phyloP scores from a whole-genome alignment of 106 monocot genomes.

The Allium fistulosum region DNA sequence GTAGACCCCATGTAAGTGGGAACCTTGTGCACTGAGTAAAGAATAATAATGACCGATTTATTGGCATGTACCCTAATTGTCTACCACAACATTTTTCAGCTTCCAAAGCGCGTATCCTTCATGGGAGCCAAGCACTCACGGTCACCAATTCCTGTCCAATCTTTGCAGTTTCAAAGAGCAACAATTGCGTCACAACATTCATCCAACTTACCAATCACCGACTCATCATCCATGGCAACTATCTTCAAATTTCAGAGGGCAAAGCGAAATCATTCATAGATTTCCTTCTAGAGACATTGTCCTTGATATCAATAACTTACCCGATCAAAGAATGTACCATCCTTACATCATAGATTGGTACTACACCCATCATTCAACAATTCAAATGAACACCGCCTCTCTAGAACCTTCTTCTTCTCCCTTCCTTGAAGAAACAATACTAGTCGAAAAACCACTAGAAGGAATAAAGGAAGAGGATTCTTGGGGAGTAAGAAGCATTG shows the following conservation, averaged over 20 bases:
- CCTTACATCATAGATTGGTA: slow-evolving; percentile 67
- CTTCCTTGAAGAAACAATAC: not conserved
- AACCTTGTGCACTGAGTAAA: too few relatives aligned
- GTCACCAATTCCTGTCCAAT: slow-evolving; percentile 39
- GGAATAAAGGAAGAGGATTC: slow-evolving; percentile 17
- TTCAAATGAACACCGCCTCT: not conserved
- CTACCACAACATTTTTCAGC: slow-evolving; percentile 23
- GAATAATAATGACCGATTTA: too few relatives aligned
- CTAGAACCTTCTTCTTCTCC: not conserved
- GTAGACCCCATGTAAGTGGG: too few relatives aligned
- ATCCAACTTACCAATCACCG: slow-evolving; percentile 12
- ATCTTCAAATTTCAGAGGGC: slow-evolving; percentile 3
- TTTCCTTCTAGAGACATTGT: slow-evolving; percentile 11
- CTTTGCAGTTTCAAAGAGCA: slow-evolving; percentile 61
- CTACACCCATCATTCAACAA: slow-evolving; percentile 20
- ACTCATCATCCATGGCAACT: slow-evolving; percentile 7
- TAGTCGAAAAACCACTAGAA: not conserved
- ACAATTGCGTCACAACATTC: slow-evolving; percentile 17
- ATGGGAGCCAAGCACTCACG: slow-evolving; percentile 68
- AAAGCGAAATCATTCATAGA: slow-evolving; percentile 24
- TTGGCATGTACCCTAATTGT: too few relatives aligned
- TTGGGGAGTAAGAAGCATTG: slow-evolving; percentile 9
- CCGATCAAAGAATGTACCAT: slow-evolving; percentile 41
- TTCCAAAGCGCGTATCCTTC: slow-evolving; percentile 72
- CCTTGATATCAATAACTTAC: slow-evolving; percentile 4